These are phyloP conservation scores for Syzygium aromaticum DNA, from an alignment of 345 rosid genomes.

Conservation along the genomic window DNA sequence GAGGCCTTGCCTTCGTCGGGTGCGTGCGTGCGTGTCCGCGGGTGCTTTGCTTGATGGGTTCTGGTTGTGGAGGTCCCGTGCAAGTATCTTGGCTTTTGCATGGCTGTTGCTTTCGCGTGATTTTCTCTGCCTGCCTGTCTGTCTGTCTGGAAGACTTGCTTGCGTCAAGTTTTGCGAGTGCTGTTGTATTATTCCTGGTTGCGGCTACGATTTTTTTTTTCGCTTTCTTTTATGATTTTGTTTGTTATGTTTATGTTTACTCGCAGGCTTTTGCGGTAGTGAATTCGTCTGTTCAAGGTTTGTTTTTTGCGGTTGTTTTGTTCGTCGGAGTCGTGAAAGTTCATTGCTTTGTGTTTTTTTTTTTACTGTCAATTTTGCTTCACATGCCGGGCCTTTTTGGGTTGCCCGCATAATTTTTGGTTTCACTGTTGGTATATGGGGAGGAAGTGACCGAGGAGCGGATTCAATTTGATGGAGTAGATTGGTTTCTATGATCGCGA, in stretches of 20 bases:
- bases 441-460: not conserved
- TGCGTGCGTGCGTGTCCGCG: not conserved
- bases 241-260: not conserved
- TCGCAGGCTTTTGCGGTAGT: not conserved
- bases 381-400: not conserved
- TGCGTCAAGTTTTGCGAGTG: not conserved
- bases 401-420: not conserved
- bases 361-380: not conserved
- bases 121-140: not conserved
- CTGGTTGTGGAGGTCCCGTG: not conserved
- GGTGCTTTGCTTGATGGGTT: not conserved
- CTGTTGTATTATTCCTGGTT: not conserved
- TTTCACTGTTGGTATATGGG: not conserved
- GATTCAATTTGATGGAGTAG: not conserved
- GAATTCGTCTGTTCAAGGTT: not conserved
- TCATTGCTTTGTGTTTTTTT: not conserved
- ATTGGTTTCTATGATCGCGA: not conserved
- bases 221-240: not conserved
- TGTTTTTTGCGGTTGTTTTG: not conserved
- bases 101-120: not conserved
- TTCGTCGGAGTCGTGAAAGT: not conserved
- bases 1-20: not conserved
- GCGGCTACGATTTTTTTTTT: not conserved
- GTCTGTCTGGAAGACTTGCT: not conserved
- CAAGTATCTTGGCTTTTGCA: not conserved